These are phyloP conservation scores for Podaxis sp. DNA, from an alignment of 768 basidiomycete genomes.

Conservation along the genomic window DNA sequence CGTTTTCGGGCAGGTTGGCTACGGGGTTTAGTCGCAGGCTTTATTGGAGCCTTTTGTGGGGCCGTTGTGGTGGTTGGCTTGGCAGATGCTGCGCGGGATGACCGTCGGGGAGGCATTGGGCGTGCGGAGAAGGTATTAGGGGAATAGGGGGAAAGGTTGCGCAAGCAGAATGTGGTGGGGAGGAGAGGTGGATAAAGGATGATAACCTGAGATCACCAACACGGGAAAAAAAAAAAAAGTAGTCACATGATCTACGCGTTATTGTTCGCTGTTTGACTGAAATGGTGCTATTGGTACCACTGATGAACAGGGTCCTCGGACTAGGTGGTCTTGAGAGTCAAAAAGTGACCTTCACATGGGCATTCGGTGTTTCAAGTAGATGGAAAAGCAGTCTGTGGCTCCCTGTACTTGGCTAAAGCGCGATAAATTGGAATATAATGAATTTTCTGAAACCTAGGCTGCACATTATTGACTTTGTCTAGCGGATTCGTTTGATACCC, in stretches of 20 bases:
- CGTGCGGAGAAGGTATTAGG: conserved; percentile 5
- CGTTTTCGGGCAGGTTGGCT: conserved; percentile 41
- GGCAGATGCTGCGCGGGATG: conserved; percentile 46
- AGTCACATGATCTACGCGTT: conserved; percentile 40
- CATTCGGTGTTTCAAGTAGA: not conserved
- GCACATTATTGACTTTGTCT: too few relatives aligned
- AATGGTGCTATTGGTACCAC: not conserved
- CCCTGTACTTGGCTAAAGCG: too few relatives aligned
- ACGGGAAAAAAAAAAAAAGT: conserved; percentile 12
- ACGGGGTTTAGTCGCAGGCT: conserved; percentile 26
- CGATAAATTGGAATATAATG: too few relatives aligned
- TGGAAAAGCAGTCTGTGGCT: too few relatives aligned
- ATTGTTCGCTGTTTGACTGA: conserved; percentile 22
- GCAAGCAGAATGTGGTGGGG: conserved; percentile 16
- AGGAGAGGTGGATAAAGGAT: conserved; percentile 10
- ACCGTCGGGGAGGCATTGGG: conserved; percentile 44
- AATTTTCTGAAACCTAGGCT: too few relatives aligned
- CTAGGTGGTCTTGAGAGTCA: not conserved
- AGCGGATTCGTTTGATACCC: too few relatives aligned
- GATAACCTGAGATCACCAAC: conserved; percentile 13
- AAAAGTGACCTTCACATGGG: not conserved
- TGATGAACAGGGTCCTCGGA: too few relatives aligned
- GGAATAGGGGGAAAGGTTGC: conserved; percentile 4
- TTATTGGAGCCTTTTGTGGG: conserved; percentile 22
- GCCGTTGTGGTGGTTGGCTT: conserved; percentile 33